phyloP scores from a whole-genome alignment of 225 moss, liverwort and hornwort species.

The Straminergon stramineum region DNA sequence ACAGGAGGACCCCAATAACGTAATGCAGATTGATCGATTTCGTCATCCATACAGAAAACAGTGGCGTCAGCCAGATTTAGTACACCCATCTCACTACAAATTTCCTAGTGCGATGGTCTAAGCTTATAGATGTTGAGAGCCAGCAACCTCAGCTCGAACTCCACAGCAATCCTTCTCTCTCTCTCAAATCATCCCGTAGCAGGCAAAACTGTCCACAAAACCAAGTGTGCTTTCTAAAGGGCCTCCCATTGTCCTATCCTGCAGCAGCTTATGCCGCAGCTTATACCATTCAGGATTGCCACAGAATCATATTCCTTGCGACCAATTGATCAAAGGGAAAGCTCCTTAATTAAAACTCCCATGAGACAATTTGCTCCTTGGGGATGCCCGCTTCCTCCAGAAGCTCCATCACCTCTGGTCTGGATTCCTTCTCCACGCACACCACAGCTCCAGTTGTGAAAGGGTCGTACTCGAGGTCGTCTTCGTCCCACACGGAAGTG shows the following conservation, averaged over 20 bases:
- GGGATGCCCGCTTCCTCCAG: constrained; percentile 80
- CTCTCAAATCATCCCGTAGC: background rate
- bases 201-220: background rate
- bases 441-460: constrained; percentile 66
- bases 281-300: background rate
- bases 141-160: background rate
- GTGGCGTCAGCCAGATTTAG: background rate
- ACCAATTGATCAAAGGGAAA: background rate
- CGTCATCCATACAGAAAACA: background rate
- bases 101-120: background rate
- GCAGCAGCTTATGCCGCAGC: background rate
- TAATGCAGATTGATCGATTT: background rate
- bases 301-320: background rate
- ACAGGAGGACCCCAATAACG: background rate
- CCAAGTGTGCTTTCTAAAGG: background rate
- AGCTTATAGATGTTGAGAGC: background rate
- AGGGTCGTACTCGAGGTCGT: constrained; percentile 86
- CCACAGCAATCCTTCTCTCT: background rate
- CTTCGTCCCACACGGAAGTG: constrained; percentile 64
- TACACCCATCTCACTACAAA: background rate
- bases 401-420: constrained; percentile 44
- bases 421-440: constrained; percentile 55
- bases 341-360: constrained; percentile 19
- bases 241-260: background rate
- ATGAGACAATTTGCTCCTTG: constrained; percentile 51